These are phyloP conservation scores for Cenchrus americanus DNA, from an alignment of 176 grass and related monocot genomes.

Conservation along the genomic window DNA sequence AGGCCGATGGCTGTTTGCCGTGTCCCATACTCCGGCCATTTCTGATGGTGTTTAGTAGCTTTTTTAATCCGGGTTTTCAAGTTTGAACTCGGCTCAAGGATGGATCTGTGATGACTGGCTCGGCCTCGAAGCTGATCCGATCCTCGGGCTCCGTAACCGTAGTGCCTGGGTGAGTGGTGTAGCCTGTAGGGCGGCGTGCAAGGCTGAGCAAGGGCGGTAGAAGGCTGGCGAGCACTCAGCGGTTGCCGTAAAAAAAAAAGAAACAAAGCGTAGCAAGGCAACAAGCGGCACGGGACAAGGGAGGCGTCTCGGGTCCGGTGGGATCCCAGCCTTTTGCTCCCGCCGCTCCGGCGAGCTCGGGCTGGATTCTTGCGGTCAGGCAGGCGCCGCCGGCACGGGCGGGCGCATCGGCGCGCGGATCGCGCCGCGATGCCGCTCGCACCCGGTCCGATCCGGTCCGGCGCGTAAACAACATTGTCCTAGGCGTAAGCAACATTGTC, in stretches of 20 bases:
- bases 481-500: too few relatives aligned
- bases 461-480: background rate
- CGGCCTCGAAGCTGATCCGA: background rate
- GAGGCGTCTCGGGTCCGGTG: background rate
- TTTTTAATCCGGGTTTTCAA: background rate
- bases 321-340: background rate
- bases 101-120: constrained; percentile 1
- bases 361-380: background rate
- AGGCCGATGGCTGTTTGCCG: too few relatives aligned
- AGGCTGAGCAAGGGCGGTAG: background rate
- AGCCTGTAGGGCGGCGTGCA: constrained; percentile 27
- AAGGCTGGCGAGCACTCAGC: constrained; percentile 39
- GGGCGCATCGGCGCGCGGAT: background rate
- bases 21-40: background rate
- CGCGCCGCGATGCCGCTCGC: constrained; percentile 7
- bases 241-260: constrained; percentile 45
- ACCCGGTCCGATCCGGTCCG: background rate
- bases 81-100: constrained; percentile 9
- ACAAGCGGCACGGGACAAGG: constrained; percentile 38
- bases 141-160: constrained; percentile 17
- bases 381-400: background rate
- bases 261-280: constrained; percentile 5
- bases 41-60: background rate
- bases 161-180: background rate
- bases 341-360: background rate